Evolutionary conservation across 495 filamentous ascomycete species (phyloP).

Genomic region (Penicillium pancosmium): DNA sequence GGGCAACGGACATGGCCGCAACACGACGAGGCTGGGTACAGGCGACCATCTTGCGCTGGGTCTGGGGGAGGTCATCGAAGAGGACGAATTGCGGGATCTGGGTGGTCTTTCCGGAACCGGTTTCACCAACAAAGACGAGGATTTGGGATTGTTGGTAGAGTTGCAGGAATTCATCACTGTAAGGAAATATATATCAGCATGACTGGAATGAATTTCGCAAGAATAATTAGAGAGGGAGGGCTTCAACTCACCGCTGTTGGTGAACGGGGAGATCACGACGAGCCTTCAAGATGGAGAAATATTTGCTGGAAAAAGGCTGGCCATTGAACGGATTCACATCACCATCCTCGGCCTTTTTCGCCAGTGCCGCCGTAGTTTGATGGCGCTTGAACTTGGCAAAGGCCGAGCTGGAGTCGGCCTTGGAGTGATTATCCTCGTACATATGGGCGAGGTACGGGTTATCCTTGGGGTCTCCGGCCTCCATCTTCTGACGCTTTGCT

Average conservation of each 20-base stretch:
- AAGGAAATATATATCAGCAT: background rate
- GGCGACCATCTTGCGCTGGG: constrained; percentile 82
- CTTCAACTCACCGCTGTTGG: constrained; percentile 69
- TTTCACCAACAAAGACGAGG: constrained; percentile 98
- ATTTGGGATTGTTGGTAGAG: constrained; percentile 93
- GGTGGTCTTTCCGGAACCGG: constrained; percentile 98
- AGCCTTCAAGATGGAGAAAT: constrained; percentile 83
- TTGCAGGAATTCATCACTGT: constrained; percentile 86
- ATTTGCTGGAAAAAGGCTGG: constrained; percentile 72
- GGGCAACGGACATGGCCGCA: constrained; percentile 97
- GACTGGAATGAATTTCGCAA: background rate
- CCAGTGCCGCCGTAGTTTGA: constrained; percentile 76
- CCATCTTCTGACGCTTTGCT: constrained; percentile 53
- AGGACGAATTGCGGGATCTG: constrained; percentile 98
- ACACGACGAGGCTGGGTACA: constrained; percentile 98
- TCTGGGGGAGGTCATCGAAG: constrained; percentile 92
- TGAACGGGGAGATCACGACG: constrained; percentile 88
- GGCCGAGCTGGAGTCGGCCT: constrained; percentile 47
- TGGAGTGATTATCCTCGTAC: constrained; percentile 60
- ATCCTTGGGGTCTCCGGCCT: constrained; percentile 55
- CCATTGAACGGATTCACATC: constrained; percentile 85
- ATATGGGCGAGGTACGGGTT: constrained; percentile 95
- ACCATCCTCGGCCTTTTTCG: constrained; percentile 74
- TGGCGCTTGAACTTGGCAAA: constrained; percentile 74
- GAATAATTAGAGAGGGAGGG: background rate